These are phyloP conservation scores for Kandelia obovata DNA, from an alignment of 345 rosid species.

Conservation along the genomic window DNA sequence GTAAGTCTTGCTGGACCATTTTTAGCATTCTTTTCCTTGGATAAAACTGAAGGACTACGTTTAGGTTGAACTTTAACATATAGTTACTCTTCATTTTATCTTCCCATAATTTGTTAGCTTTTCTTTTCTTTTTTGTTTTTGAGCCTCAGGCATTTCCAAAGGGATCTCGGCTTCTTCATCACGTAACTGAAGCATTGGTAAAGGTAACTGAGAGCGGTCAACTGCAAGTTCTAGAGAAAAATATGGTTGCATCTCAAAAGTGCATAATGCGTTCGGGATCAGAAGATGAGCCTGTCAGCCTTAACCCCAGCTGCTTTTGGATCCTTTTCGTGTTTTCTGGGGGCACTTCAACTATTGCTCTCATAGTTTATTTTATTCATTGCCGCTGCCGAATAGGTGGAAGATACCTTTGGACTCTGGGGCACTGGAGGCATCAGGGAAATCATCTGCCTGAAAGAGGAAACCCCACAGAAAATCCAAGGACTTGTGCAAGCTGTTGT, in stretches of 20 bases:
- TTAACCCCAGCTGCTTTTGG: constrained; percentile 15
- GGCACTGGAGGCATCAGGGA: neutral
- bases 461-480: no score
- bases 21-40: no score
- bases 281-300: constrained; percentile 18
- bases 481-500: no score
- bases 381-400: no score
- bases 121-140: no score
- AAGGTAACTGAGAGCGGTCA: constrained; percentile 27
- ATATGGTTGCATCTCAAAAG: constrained; percentile 5
- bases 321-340: constrained; percentile 18
- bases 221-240: constrained; percentile 18
- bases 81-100: no score
- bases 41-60: no score
- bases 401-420: no score
- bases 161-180: constrained; percentile 24
- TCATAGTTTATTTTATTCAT: neutral
- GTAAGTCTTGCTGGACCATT: constrained; percentile 5
- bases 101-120: no score
- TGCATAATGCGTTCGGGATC: constrained; percentile 8
- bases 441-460: neutral
- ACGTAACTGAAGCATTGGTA: constrained; percentile 23
- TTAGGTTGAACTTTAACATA: neutral
- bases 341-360: constrained; percentile 24
- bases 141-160: constrained; percentile 16